A percentile compares a stretch with the other conserved stretches of the same genome.
These are phyloP conservation scores for Aureobasidium melanogenum DNA, from an alignment of 2,329 filamentous ascomycete genomes.

Conservation along the genomic window DNA sequence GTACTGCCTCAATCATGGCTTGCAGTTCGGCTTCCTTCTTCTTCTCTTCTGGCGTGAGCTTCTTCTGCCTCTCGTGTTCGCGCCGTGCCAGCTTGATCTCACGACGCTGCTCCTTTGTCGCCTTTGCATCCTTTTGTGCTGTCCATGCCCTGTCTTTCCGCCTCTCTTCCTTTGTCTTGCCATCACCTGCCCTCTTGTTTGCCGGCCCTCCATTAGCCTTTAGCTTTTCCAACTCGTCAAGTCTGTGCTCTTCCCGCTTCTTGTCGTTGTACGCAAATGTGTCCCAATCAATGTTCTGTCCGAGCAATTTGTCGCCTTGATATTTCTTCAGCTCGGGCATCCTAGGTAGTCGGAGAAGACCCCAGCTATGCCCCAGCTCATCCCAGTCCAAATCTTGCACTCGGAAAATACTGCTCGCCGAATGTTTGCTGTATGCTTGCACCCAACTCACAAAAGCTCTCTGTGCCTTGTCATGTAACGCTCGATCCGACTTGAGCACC, in stretches of 20 bases:
- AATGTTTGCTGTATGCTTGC: conserved; percentile 82
- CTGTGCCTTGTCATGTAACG: conserved; percentile 78
- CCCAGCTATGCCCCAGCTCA: conserved; percentile 74
- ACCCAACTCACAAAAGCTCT: conserved; percentile 91
- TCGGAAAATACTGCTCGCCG: conserved; percentile 85
- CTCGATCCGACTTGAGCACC: conserved; percentile 51
- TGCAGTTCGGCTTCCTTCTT: conserved; percentile 25
- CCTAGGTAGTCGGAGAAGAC: conserved; percentile 73
- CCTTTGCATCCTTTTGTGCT: conserved; percentile 27
- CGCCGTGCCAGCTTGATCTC: conserved; percentile 26
- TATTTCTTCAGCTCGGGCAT: conserved; percentile 70
- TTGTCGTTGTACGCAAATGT: conserved; percentile 37
- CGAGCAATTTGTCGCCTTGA: conserved; percentile 33
- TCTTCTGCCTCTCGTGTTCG: conserved; percentile 22
- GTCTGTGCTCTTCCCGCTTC: conserved; percentile 33
- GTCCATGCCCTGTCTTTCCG: conserved; percentile 30
- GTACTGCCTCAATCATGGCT: conserved; percentile 25
- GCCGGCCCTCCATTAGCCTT: conserved; percentile 13
- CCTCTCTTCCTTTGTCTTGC: conserved; percentile 23
- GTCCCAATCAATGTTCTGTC: conserved; percentile 31
- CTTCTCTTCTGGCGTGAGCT: conserved; percentile 24
- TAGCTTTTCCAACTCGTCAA: conserved; percentile 25
- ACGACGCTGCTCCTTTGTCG: conserved; percentile 24
- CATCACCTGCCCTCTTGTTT: conserved; percentile 23
- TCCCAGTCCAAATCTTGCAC: conserved; percentile 75